Evolutionary conservation across 805 yeast species (phyloP), one percentile per base, ranked within the genome.

Genomic region (Metschnikowia lunata): DNA sequence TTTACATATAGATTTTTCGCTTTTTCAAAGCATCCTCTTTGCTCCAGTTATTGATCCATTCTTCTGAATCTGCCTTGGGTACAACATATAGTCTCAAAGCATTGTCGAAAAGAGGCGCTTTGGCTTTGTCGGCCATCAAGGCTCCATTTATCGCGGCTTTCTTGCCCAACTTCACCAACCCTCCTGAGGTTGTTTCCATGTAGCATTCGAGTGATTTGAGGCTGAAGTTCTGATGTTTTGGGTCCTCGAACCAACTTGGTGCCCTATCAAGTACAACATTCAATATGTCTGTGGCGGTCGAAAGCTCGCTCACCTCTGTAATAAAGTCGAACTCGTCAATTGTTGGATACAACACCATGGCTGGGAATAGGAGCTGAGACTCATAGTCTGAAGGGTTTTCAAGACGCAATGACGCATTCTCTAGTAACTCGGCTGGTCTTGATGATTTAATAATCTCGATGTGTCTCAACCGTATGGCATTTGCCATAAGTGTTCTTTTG

Each of bases 111-210:
- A 90, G 62, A 2, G 96, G 96, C 8, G 88, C 80, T 23, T 71
- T 72, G 12, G 95, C 86, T 8, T 65, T 64, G 31, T 75, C 78
- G 39, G 79, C 74, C 67, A 79, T 74, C 50, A 91, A 71, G 0
- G 83, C 85, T 40, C 77, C 76, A 55, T 79, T 76, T 18, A 91
- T 60, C 1, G 85, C 69, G 18, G 81, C 76, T 51, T 85, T 88
- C 61, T 83, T 86, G 26, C 96, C 96, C 5, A 85, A 79, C 63
- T 88, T 88, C 36, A 88, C 82, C 48, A 91, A 72, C 0, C 97
- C 97, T 40, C 97, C 97, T 2, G 80, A 57, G 29, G 67, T 73
- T 0, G 97, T 88, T 61, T 88, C 97, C 81, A 87, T 81, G 62
- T 74, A 91, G 6, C 84, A 83, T 40, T 85, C 83, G 26, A 89